These are phyloP conservation scores for Mycena sp. DNA, from an alignment of 1,284 basidiomycete genomes.

Conservation along the genomic window DNA sequence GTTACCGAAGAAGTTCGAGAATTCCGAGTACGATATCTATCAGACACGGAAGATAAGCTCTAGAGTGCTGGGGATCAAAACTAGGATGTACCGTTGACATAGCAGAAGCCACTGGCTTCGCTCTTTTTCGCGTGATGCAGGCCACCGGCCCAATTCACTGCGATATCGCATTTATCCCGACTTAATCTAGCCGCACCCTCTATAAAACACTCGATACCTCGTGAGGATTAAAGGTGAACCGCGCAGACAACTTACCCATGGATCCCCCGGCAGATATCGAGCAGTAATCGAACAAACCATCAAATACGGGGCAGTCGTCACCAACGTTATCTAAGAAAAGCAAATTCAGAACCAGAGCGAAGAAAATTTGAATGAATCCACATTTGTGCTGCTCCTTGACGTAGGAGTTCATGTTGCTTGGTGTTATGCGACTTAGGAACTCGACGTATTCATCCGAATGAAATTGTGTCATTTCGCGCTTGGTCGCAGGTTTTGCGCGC, in stretches of 20 bases:
- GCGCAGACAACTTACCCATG: slow-evolving; percentile 77
- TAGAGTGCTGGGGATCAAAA: neutral
- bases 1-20: slow-evolving; percentile 88
- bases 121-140: slow-evolving; percentile 99
- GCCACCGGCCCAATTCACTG: slow-evolving; percentile 98
- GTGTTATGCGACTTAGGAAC: slow-evolving; percentile 86
- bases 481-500: slow-evolving; percentile 99
- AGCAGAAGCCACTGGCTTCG: slow-evolving; percentile 98
- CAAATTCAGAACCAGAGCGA: neutral
- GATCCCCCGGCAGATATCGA: slow-evolving; percentile 98
- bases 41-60: neutral
- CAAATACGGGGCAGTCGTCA: slow-evolving; percentile 98
- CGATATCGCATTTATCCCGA: slow-evolving; percentile 98
- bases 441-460: slow-evolving; percentile 96
- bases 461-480: slow-evolving; percentile 97
- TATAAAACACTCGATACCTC: slow-evolving; percentile 41
- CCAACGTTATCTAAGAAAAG: slow-evolving; percentile 55
- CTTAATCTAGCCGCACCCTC: slow-evolving; percentile 97
- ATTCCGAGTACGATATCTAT: slow-evolving; percentile 98
- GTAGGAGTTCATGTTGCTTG: slow-evolving; percentile 87
- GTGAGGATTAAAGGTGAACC: neutral
- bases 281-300: slow-evolving; percentile 98
- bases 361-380: slow-evolving; percentile 49
- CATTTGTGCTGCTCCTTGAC: slow-evolving; percentile 98
- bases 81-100: slow-evolving; percentile 84